Percentiles rank a stretch among this genome's conserved stretches.
Conservation (phyloP, 1,284 basidiomycete species). For the Puccinia brachypodii region DNA sequence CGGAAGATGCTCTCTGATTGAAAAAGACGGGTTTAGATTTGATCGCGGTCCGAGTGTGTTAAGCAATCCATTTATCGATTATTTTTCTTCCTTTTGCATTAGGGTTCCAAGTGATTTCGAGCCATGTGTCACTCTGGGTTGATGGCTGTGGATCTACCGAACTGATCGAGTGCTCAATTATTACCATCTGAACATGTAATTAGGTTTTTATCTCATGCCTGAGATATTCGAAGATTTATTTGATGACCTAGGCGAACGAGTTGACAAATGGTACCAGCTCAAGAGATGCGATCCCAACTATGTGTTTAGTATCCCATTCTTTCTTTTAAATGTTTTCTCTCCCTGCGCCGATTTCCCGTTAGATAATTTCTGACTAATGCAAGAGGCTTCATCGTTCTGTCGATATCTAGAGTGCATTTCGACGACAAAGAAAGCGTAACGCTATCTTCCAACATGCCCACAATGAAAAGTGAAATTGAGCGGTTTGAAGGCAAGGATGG, state of each 20-base stretch:
- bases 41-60: constrained; percentile 47
- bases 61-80: not conserved
- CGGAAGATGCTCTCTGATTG: constrained; percentile 62
- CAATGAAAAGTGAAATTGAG: constrained; percentile 60
- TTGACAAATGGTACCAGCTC: constrained; percentile 48
- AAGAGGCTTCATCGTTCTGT: not conserved
- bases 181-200: not conserved
- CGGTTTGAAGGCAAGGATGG: constrained; percentile 61
- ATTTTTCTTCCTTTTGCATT: not conserved
- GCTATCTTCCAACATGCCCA: constrained; percentile 59
- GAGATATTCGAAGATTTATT: constrained; percentile 47
- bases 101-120: not conserved
- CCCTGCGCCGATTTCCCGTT: not conserved
- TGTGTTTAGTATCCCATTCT: constrained; percentile 49
- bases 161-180: not conserved
- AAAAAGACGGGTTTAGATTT: constrained; percentile 59
- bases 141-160: not conserved
- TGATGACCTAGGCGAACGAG: constrained; percentile 43
- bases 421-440: constrained; percentile 60
- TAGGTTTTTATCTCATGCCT: constrained; percentile 49
- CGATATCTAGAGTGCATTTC: constrained; percentile 57
- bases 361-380: not conserved
- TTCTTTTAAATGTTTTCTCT: not conserved
- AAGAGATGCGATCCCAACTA: constrained; percentile 49
- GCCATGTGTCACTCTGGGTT: not conserved